Percentiles rank a stretch among this genome's conserved stretches.
These are phyloP conservation scores for Termitomyces heimii DNA, from an alignment of 768 basidiomycete genomes.

Conservation along the genomic window DNA sequence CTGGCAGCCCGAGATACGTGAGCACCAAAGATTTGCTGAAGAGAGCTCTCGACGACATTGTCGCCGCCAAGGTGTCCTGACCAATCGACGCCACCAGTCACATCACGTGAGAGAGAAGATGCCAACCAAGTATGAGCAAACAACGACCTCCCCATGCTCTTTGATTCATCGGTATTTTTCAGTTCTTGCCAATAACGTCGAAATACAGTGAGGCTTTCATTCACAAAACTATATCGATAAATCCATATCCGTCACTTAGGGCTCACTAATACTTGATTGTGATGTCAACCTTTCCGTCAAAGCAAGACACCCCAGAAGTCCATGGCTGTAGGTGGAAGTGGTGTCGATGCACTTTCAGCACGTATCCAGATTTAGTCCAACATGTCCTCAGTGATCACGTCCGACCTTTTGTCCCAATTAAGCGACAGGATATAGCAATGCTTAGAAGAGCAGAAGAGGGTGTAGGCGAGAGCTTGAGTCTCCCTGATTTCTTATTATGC, in stretches of 20 bases:
- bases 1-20: slow-evolving; percentile 51
- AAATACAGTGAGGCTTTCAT: neutral
- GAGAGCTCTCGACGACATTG: slow-evolving; percentile 12
- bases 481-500: slow-evolving; percentile 10
- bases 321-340: slow-evolving; percentile 47
- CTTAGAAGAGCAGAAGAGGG: slow-evolving; percentile 40
- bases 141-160: neutral
- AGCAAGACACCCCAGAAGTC: slow-evolving; percentile 9
- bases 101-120: slow-evolving; percentile 5
- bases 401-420: slow-evolving; percentile 34
- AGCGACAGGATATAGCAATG: slow-evolving; percentile 36
- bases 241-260: neutral
- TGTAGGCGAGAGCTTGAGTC: slow-evolving; percentile 30
- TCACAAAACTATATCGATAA: neutral
- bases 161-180: neutral
- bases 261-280: neutral
- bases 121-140: slow-evolving; percentile 2
- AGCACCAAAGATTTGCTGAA: slow-evolving; percentile 31
- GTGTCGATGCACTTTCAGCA: slow-evolving; percentile 39
- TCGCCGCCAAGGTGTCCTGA: neutral
- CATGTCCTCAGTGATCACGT: slow-evolving; percentile 49
- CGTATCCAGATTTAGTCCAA: slow-evolving; percentile 28
- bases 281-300: neutral
- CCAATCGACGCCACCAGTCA: slow-evolving; percentile 7
- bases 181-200: neutral